Percentiles rank a stretch among this genome's conserved stretches.
These are phyloP conservation scores for Jaminaea rosea DNA, from an alignment of 1,284 basidiomycete genomes.

Conservation along the genomic window DNA sequence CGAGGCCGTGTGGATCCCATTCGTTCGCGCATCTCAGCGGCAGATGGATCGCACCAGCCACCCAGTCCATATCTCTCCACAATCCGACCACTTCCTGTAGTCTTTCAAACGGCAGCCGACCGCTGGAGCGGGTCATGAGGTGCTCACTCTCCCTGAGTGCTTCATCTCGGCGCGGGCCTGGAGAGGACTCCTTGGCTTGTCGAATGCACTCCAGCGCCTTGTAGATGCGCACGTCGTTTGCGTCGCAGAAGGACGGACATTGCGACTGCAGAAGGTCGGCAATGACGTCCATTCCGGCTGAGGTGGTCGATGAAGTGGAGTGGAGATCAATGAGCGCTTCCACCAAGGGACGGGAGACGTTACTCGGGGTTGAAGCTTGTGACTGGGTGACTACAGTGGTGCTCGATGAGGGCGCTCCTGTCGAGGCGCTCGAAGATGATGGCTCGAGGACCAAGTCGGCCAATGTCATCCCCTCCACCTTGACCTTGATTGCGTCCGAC, in stretches of 20 bases:
- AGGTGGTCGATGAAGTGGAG: conserved; percentile 64
- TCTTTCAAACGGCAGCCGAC: conserved; percentile 72
- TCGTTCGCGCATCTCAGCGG: conserved; percentile 74
- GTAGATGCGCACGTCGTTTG: conserved; percentile 95
- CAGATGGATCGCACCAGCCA: conserved; percentile 76
- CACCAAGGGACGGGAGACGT: conserved; percentile 74
- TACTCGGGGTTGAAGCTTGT: conserved; percentile 59
- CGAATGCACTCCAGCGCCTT: conserved; percentile 94
- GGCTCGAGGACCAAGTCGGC: conserved; percentile 25
- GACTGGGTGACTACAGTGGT: too few relatives aligned
- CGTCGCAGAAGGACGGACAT: conserved; percentile 93
- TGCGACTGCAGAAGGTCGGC: conserved; percentile 86
- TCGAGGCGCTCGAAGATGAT: conserved; percentile 50
- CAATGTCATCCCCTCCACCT: conserved; percentile 27
- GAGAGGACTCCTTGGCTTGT: conserved; percentile 71
- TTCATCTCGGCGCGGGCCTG: conserved; percentile 57
- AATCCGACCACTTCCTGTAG: conserved; percentile 74
- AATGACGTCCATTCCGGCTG: conserved; percentile 89
- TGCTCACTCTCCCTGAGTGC: conserved; percentile 43
- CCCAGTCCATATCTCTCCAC: conserved; percentile 72
- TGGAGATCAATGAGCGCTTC: conserved; percentile 77
- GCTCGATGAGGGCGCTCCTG: conserved; percentile 49
- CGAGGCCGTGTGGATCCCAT: conserved; percentile 63
- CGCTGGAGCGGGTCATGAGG: conserved; percentile 76
- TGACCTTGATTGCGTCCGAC: conserved; percentile 5